Evolutionary conservation across 2,329 filamentous ascomycete genomes (phyloP).

Genomic region (Lecanoromycetidae sp.): DNA sequence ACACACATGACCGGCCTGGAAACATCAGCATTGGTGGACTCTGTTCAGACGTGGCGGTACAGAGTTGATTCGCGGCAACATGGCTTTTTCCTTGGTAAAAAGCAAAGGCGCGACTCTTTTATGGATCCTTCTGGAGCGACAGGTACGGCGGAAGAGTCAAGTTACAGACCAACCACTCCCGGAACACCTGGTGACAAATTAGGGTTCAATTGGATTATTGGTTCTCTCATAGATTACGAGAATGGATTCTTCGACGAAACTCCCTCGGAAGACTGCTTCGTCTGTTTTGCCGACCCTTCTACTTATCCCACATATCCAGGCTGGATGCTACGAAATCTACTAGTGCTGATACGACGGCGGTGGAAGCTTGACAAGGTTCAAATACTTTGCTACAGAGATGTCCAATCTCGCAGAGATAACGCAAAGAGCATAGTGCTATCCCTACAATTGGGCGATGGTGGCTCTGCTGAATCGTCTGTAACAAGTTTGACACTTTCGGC

Average conservation of each 20-base stretch:
- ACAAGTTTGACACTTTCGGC: conserved; percentile 12
- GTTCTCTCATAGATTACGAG: conserved; percentile 65
- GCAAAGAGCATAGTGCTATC: conserved; percentile 69
- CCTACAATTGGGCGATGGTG: conserved; percentile 32
- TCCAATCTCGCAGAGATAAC: conserved; percentile 62
- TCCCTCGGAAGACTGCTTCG: conserved; percentile 60
- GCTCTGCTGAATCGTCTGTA: conserved; percentile 15
- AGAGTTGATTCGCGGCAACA: conserved; percentile 70
- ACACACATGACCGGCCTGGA: conserved; percentile 51
- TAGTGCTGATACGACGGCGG: conserved; percentile 71
- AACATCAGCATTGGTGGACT: conserved; percentile 66
- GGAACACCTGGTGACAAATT: conserved; percentile 44
- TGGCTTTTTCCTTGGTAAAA: conserved; percentile 93
- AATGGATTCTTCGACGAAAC: conserved; percentile 71
- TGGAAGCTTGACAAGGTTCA: conserved; percentile 68
- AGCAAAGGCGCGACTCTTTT: conserved; percentile 35
- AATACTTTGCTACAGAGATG: conserved; percentile 82
- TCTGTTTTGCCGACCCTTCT: conserved; percentile 85
- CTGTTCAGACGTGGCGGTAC: conserved; percentile 78
- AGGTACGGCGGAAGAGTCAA: conserved; percentile 19
- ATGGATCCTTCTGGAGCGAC: conserved; percentile 26
- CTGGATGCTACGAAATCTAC: conserved; percentile 83
- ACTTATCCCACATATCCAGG: conserved; percentile 78
- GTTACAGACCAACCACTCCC: conserved; percentile 32
- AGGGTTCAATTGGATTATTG: conserved; percentile 65